These are phyloP conservation scores for Cucurbita moschata DNA, from an alignment of 306 rosid species.

Conservation along the genomic window DNA sequence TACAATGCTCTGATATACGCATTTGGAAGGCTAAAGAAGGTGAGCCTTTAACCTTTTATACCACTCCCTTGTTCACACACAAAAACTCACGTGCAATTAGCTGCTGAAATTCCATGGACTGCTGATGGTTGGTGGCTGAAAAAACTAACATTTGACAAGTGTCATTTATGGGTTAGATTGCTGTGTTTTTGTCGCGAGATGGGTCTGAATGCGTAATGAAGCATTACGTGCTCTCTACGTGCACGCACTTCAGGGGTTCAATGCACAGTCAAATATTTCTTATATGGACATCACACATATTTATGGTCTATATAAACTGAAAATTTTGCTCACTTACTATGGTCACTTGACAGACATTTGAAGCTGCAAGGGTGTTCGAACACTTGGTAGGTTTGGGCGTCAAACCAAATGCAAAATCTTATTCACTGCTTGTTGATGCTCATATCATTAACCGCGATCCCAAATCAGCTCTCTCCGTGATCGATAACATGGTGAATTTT, in stretches of 20 bases:
- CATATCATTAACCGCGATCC: slow-evolving; percentile 73
- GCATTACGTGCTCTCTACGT: background rate
- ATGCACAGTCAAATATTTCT: background rate
- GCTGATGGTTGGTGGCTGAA: background rate
- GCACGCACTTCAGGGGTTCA: background rate
- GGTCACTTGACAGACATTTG: slow-evolving; percentile 46
- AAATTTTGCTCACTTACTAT: slow-evolving; percentile 1
- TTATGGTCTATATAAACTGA: background rate
- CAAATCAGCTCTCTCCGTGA: slow-evolving; percentile 44
- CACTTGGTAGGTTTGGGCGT: slow-evolving; percentile 64
- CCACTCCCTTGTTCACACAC: background rate
- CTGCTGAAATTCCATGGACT: background rate
- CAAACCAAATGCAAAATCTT: slow-evolving; percentile 75
- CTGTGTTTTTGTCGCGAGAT: background rate
- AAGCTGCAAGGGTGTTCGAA: slow-evolving; percentile 73
- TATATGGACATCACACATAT: background rate
- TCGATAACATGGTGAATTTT: slow-evolving; percentile 59
- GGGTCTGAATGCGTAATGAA: background rate
- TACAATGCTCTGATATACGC: slow-evolving; percentile 73
- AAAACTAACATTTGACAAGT: background rate
- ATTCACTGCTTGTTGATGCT: slow-evolving; percentile 63
- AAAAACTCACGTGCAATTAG: background rate
- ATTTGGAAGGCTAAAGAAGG: slow-evolving; percentile 90
- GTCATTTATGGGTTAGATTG: background rate
- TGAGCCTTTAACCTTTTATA: background rate